Conservation (phyloP, 257 asterid genomes). For the Leptodermis oblonga region DNA sequence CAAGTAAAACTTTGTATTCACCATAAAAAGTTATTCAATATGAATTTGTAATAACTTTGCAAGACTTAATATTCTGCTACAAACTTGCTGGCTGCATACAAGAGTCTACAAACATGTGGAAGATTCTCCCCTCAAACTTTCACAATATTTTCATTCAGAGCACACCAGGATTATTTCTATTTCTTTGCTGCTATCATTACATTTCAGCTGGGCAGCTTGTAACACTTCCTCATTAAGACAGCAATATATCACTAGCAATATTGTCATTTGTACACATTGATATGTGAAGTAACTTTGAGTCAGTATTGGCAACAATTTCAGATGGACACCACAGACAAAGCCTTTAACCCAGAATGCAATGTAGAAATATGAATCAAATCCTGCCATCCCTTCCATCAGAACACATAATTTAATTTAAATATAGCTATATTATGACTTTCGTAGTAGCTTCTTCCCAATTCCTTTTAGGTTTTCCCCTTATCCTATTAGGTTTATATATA, state of each 20-base stretch:
- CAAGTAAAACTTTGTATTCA: neutral
- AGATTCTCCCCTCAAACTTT: neutral
- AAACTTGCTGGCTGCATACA: neutral
- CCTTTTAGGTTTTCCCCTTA: too few species aligned
- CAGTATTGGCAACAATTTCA: neutral
- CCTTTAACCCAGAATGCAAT: too few species aligned
- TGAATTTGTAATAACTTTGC: neutral
- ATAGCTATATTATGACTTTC: too few species aligned
- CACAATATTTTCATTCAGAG: neutral
- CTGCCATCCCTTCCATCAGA: too few species aligned
- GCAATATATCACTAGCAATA: neutral
- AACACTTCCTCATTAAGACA: neutral
- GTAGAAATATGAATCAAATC: too few species aligned
- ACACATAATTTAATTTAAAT: too few species aligned
- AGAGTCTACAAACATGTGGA: neutral
- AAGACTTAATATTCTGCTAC: neutral
- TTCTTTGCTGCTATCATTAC: neutral
- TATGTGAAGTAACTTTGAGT: neutral
- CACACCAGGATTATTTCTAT: neutral
- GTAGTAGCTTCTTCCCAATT: too few species aligned
- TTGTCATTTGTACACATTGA: too few species aligned
- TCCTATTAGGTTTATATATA: too few species aligned
- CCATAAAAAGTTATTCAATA: neutral
- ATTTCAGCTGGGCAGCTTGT: neutral
- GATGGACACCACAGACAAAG: neutral